Conservation (phyloP, 208 protist genomes). For the Vickermania spadyakhi region DNA sequence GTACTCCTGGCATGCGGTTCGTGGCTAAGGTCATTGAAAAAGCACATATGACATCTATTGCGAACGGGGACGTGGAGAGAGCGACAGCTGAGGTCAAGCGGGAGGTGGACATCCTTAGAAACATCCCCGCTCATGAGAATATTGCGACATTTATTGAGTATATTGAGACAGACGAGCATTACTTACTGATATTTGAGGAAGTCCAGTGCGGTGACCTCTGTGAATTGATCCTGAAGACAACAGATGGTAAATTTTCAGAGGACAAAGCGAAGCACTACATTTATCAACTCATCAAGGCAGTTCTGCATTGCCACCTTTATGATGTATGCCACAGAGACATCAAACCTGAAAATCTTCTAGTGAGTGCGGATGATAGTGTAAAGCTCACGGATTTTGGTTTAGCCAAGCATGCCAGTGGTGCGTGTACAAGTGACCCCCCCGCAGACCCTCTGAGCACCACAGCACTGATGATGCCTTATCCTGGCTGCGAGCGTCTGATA, state of each 20-base stretch:
- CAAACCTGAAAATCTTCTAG: conserved; percentile 88
- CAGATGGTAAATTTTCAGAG: conserved; percentile 73
- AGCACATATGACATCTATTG: conserved; percentile 78
- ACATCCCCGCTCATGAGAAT: conserved; percentile 83
- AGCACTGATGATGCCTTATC: conserved; percentile 67
- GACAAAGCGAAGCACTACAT: conserved; percentile 78
- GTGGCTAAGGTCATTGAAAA: conserved; percentile 90
- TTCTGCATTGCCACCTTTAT: conserved; percentile 86
- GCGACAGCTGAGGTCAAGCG: conserved; percentile 86
- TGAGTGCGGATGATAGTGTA: conserved; percentile 79
- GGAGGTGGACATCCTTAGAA: conserved; percentile 80
- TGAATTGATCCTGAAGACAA: conserved; percentile 77
- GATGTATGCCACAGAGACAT: conserved; percentile 90
- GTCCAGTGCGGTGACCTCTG: conserved; percentile 81
- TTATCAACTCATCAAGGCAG: conserved; percentile 86
- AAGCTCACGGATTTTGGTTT: conserved; percentile 91
- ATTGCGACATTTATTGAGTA: conserved; percentile 87
- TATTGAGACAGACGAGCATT: conserved; percentile 75
- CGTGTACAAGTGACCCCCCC: conserved; percentile 46
- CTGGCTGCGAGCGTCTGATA: conserved; percentile 67
- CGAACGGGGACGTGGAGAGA: conserved; percentile 77
- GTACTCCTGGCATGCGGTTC: conserved; percentile 65
- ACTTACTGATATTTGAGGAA: conserved; percentile 84
- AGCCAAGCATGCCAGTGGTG: conserved; percentile 69
- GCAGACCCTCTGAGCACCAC: conserved; percentile 59